Evolutionary conservation across 306 rosid genomes (phyloP).

Genomic region (Lathyrus aphaca): DNA sequence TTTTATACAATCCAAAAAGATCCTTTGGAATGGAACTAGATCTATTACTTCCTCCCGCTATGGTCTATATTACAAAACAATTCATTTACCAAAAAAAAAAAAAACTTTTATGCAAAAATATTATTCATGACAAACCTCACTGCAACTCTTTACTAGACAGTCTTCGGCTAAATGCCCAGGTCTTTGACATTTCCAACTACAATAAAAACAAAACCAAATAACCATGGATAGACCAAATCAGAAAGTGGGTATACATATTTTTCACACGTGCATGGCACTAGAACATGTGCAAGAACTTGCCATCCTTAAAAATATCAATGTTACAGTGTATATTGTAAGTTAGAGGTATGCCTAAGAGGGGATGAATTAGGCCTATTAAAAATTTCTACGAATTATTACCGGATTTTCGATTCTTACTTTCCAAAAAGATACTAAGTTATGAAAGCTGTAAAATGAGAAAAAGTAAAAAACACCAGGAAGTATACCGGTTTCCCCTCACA

Average conservation of each 20-base stretch:
- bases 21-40: slow-evolving; percentile 58
- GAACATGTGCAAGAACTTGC: slow-evolving; percentile 29
- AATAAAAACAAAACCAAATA: slow-evolving; percentile 39
- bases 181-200: slow-evolving; percentile 85
- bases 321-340: neutral
- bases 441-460: too few species aligned
- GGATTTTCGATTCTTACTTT: too few species aligned
- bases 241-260: slow-evolving; percentile 18
- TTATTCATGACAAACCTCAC: slow-evolving; percentile 49
- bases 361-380: too few species aligned
- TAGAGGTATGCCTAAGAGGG: too few species aligned
- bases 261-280: slow-evolving; percentile 14
- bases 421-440: too few species aligned
- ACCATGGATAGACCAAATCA: slow-evolving; percentile 32
- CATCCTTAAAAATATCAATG: slow-evolving; percentile 7
- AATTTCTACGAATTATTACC: too few species aligned
- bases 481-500: too few species aligned
- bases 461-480: too few species aligned
- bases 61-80: slow-evolving; percentile 45
- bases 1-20: slow-evolving; percentile 70
- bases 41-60: slow-evolving; percentile 45
- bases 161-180: slow-evolving; percentile 94
- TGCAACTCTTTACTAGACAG: slow-evolving; percentile 61
- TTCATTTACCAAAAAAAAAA: slow-evolving; percentile 19
- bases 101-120: slow-evolving; percentile 8